Evolutionary conservation across 176 grass and related monocot genomes (phyloP), one percentile per base, ranked within the genome.

Genomic region (Echinochloa phyllopogon): DNA sequence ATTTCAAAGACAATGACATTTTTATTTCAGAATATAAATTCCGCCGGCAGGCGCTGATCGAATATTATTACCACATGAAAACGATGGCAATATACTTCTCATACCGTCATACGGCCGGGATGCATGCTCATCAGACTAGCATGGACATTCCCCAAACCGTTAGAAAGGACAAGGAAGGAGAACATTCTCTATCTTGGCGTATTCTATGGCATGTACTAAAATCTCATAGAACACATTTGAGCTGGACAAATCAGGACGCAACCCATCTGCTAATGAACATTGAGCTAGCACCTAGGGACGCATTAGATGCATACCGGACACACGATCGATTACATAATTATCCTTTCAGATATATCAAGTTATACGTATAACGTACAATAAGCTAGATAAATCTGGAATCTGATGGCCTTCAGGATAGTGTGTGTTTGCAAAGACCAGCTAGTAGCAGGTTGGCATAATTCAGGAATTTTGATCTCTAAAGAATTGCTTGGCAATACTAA

Each of bases 161-260:
- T 47, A 39, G 75, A 68, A 64, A 23, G 27, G 77, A 75, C 69
- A 82, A 62, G n/a, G 4, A 20, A n/a, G 27, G 9, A 70, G 44
- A 64, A 76, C 56, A 89, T 85, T 60, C 41, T 39, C 67, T 13
- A 61, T 11, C 25, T 41, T 52, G 56, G 36, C 53, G n/a, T 73
- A 62, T 25, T 47, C n/a, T 24, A 55, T 81, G 76, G 29, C 63
- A 7, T 24, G 6, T 68, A 49, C 21, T 79, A 11, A 49, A 11
- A 74, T 10, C 36, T 29, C 64, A 72, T 53, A 53, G 80, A 80
- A 41, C 13, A 62, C 61, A 20, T 53, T 53, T 6, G 18, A 86
- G 55, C 78, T 85, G 88, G 78, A 76, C 58, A 76, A 55, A 82
- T 25, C 7, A 55, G 64, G 62, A 60, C 62, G 72, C 57, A 89